Evolutionary conservation across 306 rosid genomes (phyloP).

Genomic region (Malus asiatica): DNA sequence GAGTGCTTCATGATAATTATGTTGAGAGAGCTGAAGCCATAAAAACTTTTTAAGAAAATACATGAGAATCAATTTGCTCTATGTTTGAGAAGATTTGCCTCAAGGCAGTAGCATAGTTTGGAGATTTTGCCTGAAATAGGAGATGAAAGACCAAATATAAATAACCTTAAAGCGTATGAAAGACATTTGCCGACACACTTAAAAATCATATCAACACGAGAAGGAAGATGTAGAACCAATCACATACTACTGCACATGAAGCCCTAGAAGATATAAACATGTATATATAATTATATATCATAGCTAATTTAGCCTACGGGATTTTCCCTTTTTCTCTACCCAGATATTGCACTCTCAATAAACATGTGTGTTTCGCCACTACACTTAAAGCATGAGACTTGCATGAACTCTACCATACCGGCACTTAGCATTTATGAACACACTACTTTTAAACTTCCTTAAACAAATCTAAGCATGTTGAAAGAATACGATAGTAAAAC

Average conservation of each 20-base stretch:
- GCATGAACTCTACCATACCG: neutral
- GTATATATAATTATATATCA: neutral
- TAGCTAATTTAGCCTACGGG: neutral
- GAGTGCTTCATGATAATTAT: constrained; percentile 5
- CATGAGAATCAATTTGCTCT: constrained; percentile 66
- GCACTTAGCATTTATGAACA: neutral
- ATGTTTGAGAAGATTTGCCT: constrained; percentile 57
- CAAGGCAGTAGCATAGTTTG: constrained; percentile 40
- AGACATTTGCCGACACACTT: neutral
- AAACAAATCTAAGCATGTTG: neutral
- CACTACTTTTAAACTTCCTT: neutral
- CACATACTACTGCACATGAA: neutral
- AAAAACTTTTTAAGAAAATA: constrained; percentile 41
- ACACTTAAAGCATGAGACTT: neutral
- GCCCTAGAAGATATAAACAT: neutral
- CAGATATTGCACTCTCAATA: neutral
- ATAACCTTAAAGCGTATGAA: constrained; percentile 13
- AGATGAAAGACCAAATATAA: constrained; percentile 11
- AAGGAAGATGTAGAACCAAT: neutral
- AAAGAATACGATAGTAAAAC: neutral
- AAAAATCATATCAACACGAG: no score
- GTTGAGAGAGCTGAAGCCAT: constrained; percentile 8
- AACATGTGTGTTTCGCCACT: neutral
- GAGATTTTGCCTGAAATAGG: constrained; percentile 59
- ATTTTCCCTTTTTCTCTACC: neutral